Evolutionary conservation across 2,329 filamentous ascomycete genomes (phyloP), one percentile per base, ranked within the genome.

Genomic region (Microdochium nivale): DNA sequence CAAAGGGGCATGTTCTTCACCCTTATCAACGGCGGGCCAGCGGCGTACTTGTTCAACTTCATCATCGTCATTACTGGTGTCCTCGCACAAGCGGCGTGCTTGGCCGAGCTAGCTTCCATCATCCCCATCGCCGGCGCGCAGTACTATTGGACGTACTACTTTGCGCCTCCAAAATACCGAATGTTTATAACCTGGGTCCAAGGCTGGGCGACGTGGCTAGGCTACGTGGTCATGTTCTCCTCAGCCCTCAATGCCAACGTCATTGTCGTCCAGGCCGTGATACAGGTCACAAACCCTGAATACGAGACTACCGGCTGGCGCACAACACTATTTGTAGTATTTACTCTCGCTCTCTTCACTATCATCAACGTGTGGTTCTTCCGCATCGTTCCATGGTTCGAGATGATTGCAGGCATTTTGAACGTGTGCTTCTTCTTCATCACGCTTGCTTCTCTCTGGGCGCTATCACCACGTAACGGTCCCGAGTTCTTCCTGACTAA

Each of bases 401-500:
- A 52, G 35, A n/a, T 52, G 10, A 24, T 52, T 21, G 33, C 25
- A 14, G 50, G 50, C 4, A 32, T 52, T 16, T n/a, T 52, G 2
- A 56, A 56, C 25, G 14, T 56, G 2, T 50, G 37, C 43, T 37
- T 53, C 2, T 51, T 56, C 5, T 10, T 55, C 3, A 24, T 55
- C 3, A 50, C 49, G 8, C 8, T 57, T 9, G 48, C 52, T 21
- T 48, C 52, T 7, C 47, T 57, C 10, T 56, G 49, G 48, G 49
- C 25, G 1, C 48, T 53, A 53, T 46, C 52, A 2, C 52, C 56
- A 3, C 51, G 54, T 1, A 54, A 55, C 32, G 48, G 25, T 23
- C 19, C 40, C 1, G 32, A 32, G 7, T 23, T 57, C 2, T 53
- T 56, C 4, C 23, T 54, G 4, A 25, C 48, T n/a, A 51, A 16